Evolutionary conservation across 257 asterid species (phyloP).

Genomic region (Nyctanthes arbortristis): DNA sequence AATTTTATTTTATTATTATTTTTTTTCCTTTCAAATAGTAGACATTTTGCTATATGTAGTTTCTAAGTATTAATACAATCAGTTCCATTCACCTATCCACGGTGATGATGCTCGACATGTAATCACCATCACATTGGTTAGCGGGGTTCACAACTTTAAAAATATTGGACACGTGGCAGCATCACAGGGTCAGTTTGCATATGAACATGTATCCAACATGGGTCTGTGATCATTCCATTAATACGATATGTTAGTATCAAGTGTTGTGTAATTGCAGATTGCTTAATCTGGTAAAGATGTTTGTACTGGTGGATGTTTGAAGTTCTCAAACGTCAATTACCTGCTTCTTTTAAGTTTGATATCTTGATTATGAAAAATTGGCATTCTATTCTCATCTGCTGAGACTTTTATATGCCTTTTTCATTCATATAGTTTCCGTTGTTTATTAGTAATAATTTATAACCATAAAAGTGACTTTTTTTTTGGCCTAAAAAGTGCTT

Average conservation of each 20-base stretch:
- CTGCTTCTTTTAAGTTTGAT: not conserved
- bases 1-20: no score
- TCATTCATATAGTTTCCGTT: conserved; percentile 13
- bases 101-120: no score
- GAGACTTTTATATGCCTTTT: not conserved
- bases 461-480: not conserved
- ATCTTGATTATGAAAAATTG: conserved; percentile 7
- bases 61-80: not conserved
- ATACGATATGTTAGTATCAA: no score
- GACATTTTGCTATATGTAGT: conserved; percentile 7
- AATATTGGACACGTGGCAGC: no score
- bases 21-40: no score
- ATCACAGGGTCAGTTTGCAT: not conserved
- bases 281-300: not conserved
- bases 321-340: not conserved
- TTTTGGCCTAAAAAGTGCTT: conserved; percentile 68
- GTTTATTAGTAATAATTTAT: conserved; percentile 12
- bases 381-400: not conserved
- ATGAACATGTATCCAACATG: no score
- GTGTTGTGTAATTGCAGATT: not conserved
- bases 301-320: conserved; percentile 8
- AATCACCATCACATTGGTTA: no score
- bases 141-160: no score
- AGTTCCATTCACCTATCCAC: no score
- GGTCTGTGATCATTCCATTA: no score